Base-by-base conservation (phyloP, 805 yeast genomes). In the Candida berthetii region DNA sequence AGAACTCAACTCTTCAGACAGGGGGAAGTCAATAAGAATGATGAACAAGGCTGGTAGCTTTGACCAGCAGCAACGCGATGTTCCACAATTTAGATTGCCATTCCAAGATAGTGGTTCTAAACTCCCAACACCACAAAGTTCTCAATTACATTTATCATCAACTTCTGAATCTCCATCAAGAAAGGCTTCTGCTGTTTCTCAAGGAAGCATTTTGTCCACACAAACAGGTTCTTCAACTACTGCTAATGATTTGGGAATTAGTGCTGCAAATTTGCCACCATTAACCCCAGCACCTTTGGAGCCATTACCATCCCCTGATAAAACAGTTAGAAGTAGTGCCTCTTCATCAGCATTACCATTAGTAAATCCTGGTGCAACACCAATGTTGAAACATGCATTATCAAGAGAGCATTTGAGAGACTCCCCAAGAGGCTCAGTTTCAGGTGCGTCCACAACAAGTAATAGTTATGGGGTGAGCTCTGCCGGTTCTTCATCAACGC, bases 51-150 rank as follows among this genome's bases (percentile, higher is more conserved):
- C 14, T 11, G 14, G 16, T 22, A 47, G 48, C 2, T 19, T 42
- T 1, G 42, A 40, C 2, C 40, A 36, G 8, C 29, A 34, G 13
- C 54, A 49, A 8, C 42, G 48, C 35, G 74, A 67, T 6, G 64
- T 70, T 2, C 85, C 84, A 2, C 72, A 65, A 37, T 84, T 84
- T 55, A 69, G 93, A 53, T 65, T 78, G 14, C 91, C 91, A 0
- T 84, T 83, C 54, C 87, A 81, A 54, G 85, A 81, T 1, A 49
- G 47, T 2, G 45, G 46, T 22, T 22, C 25, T 6, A 22, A 22
- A 22, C 8, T 22, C 9, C 8, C 9, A 22, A 22, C 25, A 11
- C 41, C 60, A 6, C 33, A 47, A 15, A 42, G 51, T 3, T 29
- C 45, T n/a, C 34, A 41, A 36, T 7, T 9, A 7, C 25, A 22